Evolutionary conservation across 116 monocot species (phyloP).

Genomic region (Cymodocea nodosa): DNA sequence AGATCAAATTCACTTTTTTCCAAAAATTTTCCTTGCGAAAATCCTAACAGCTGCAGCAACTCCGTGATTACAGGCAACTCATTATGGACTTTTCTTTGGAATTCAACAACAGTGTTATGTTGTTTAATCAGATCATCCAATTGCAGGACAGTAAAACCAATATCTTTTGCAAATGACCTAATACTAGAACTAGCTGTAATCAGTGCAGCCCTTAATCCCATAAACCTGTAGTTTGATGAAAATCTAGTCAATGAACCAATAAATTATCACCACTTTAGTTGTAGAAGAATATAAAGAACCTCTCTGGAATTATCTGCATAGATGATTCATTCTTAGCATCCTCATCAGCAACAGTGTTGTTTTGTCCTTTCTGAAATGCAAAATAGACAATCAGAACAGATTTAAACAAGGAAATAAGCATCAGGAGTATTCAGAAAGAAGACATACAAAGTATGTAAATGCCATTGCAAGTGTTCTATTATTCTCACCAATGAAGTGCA

Average conservation of each 20-base stretch:
- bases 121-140: constrained; percentile 23
- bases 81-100: constrained; percentile 2
- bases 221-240: constrained; percentile 42
- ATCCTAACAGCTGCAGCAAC: constrained; percentile 53
- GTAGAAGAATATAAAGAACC: constrained; percentile 16
- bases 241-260: not conserved
- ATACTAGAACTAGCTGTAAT: constrained; percentile 30
- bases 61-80: constrained; percentile 13
- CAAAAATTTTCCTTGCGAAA: constrained; percentile 43
- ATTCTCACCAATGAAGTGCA: constrained; percentile 33
- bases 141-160: constrained; percentile 49
- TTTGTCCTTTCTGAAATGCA: constrained; percentile 17
- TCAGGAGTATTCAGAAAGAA: no score
- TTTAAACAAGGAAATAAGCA: not conserved
- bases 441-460: not conserved
- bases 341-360: not conserved
- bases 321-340: constrained; percentile 6
- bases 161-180: constrained; percentile 43
- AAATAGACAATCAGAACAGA: constrained; percentile 2
- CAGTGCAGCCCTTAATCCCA: constrained; percentile 82
- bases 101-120: constrained; percentile 4
- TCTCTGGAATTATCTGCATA: constrained; percentile 39
- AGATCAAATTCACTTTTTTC: constrained; percentile 72
- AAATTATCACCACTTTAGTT: not conserved
- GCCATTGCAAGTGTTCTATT: not conserved